These are phyloP conservation scores for Fusarium poae DNA, from an alignment of 2,329 filamentous ascomycete species.

Conservation along the genomic window DNA sequence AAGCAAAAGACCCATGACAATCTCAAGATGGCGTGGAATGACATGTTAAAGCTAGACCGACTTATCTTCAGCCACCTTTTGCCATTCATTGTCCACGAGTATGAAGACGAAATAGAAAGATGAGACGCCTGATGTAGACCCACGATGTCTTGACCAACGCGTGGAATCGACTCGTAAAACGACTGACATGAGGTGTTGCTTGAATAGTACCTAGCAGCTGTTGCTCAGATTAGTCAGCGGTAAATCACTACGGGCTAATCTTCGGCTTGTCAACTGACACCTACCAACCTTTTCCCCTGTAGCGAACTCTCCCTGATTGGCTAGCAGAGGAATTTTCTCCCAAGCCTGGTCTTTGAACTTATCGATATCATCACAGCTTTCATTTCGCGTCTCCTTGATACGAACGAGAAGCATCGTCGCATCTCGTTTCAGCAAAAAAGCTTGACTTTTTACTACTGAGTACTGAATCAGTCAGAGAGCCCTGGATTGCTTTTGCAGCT, in stretches of 20 bases:
- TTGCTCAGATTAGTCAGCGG: not conserved
- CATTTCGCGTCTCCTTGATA: slow-evolving; percentile 36
- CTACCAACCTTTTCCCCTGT: not conserved
- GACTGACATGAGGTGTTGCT: slow-evolving; percentile 46
- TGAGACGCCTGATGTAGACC: slow-evolving; percentile 31
- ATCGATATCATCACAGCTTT: slow-evolving; percentile 44
- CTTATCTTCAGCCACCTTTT: slow-evolving; percentile 18
- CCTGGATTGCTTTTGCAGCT: not conserved
- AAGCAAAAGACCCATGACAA: slow-evolving; percentile 13
- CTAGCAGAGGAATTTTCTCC: slow-evolving; percentile 23
- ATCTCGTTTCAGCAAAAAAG: slow-evolving; percentile 13
- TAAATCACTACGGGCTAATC: slow-evolving; percentile 35
- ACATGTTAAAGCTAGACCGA: slow-evolving; percentile 31
- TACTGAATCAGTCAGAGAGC: not conserved
- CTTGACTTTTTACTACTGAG: not conserved
- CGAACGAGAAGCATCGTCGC: slow-evolving; percentile 7
- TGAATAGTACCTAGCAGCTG: not conserved
- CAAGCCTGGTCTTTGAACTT: slow-evolving; percentile 26
- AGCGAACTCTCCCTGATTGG: slow-evolving; percentile 23
- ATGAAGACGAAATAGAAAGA: slow-evolving; percentile 22
- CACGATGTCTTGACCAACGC: slow-evolving; percentile 27
- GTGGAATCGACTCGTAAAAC: slow-evolving; percentile 32
- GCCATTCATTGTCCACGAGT: slow-evolving; percentile 7
- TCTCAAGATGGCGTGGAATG: slow-evolving; percentile 31
- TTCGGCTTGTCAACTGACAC: slow-evolving; percentile 22